phyloP scores from a whole-genome alignment of 2,329 filamentous ascomycete genomes.

The Ambrosiella cleistominuta region DNA sequence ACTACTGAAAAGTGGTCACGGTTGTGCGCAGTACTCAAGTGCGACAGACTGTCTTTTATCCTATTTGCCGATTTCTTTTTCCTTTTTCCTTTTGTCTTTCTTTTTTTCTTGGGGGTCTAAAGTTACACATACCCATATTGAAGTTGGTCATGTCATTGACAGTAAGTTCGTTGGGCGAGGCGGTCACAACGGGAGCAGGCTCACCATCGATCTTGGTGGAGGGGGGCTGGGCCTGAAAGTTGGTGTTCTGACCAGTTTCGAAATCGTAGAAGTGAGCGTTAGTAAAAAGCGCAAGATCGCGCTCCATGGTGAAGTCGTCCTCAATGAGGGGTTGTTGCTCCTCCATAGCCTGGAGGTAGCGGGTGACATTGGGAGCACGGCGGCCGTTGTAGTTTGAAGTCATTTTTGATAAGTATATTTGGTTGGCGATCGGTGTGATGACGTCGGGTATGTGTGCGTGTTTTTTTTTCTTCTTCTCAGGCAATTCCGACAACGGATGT shows the following conservation, averaged over 20 bases:
- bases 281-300: conserved; percentile 62
- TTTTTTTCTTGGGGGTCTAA: no score
- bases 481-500: no score
- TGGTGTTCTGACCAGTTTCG: conserved; percentile 45
- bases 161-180: conserved; percentile 6
- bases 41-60: no score
- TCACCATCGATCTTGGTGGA: conserved; percentile 25
- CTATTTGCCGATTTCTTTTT: no score
- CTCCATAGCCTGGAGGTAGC: conserved; percentile 78
- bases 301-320: conserved; percentile 46
- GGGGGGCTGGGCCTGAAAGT: conserved; percentile 32
- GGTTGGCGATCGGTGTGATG: neutral
- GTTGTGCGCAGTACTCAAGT: no score
- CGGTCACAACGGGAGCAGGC: conserved; percentile 15
- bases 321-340: conserved; percentile 40
- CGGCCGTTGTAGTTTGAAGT: conserved; percentile 49
- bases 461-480: no score
- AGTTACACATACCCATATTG: conserved; percentile 3
- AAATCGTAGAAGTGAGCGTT: conserved; percentile 72
- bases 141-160: conserved; percentile 19
- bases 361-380: conserved; percentile 70
- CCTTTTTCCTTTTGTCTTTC: no score
- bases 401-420: conserved; percentile 29
- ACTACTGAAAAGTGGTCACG: no score
- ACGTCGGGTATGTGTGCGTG: no score